Evolutionary conservation across 2,329 filamentous ascomycete genomes (phyloP).

Genomic region (Tolypocladium tropicale): DNA sequence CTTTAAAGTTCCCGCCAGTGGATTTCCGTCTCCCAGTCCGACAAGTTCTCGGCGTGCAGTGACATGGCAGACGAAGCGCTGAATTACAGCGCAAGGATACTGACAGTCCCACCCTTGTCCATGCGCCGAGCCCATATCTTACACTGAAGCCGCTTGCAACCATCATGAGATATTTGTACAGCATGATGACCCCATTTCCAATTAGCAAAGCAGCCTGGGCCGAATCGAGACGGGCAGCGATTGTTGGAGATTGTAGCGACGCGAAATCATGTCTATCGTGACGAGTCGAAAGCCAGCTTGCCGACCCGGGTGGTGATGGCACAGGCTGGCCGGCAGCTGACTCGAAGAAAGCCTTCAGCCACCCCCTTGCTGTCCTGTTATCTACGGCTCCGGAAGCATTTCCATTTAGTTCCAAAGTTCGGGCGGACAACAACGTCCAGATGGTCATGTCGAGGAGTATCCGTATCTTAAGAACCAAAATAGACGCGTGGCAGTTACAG

Average conservation of each 20-base stretch:
- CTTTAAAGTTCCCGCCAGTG: too few relatives aligned
- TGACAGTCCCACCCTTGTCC: background rate
- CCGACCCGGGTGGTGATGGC: background rate
- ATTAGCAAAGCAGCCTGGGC: background rate
- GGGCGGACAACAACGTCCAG: background rate
- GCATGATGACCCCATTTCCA: background rate
- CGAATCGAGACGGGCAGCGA: background rate
- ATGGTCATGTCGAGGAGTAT: background rate
- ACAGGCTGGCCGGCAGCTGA: background rate
- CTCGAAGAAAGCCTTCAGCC: background rate
- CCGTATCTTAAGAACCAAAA: background rate
- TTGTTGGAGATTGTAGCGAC: background rate
- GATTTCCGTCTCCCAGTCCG: too few relatives aligned
- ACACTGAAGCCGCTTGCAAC: background rate
- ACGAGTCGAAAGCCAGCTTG: background rate
- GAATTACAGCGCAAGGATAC: background rate
- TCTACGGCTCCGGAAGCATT: background rate
- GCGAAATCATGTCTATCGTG: background rate
- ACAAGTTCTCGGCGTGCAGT: background rate
- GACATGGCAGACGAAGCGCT: background rate
- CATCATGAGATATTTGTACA: background rate
- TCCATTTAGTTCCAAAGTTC: background rate
- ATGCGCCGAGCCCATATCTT: background rate
- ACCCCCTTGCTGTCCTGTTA: background rate
- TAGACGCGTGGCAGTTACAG: background rate